These are phyloP conservation scores for Gossypium davidsonii DNA, from an alignment of 441 rosid genomes.

Conservation along the genomic window DNA sequence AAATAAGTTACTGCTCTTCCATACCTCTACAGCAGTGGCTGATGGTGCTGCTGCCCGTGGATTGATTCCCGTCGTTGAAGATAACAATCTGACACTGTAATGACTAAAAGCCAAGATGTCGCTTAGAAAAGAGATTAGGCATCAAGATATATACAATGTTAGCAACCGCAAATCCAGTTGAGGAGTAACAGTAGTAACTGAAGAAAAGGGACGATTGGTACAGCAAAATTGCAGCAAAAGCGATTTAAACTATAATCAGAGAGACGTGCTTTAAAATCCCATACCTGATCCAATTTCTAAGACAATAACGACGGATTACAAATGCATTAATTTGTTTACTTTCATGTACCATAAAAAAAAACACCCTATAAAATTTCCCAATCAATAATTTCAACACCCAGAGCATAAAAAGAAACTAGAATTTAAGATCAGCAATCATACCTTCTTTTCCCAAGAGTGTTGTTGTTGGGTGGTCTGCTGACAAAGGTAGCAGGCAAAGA, in stretches of 20 bases:
- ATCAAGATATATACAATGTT: background rate
- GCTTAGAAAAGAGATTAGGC: background rate
- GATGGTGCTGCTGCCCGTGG: conserved; percentile 61
- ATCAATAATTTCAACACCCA: background rate
- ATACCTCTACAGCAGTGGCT: conserved; percentile 72
- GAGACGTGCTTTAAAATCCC: background rate
- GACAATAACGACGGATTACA: background rate
- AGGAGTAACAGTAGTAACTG: background rate
- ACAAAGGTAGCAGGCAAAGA: conserved; percentile 15
- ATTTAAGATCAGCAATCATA: conserved; percentile 2
- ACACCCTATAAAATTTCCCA: background rate
- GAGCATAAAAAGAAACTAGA: background rate
- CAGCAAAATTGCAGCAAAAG: background rate
- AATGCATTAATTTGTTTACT: background rate
- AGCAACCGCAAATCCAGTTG: background rate
- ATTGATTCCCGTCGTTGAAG: conserved; percentile 28
- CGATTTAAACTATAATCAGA: background rate
- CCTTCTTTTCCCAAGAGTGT: conserved; percentile 31
- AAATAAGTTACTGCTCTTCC: conserved; percentile 13
- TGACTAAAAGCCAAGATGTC: background rate
- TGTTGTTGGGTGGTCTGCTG: conserved; percentile 17
- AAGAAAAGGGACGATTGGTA: background rate
- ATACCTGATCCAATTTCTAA: background rate
- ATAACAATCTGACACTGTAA: conserved; percentile 38
- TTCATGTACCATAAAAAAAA: background rate